Percentiles rank a stretch among this genome's conserved stretches.
These are phyloP conservation scores for Kurtzmaniella cleridarum DNA, from an alignment of 805 yeast genomes.

Conservation along the genomic window DNA sequence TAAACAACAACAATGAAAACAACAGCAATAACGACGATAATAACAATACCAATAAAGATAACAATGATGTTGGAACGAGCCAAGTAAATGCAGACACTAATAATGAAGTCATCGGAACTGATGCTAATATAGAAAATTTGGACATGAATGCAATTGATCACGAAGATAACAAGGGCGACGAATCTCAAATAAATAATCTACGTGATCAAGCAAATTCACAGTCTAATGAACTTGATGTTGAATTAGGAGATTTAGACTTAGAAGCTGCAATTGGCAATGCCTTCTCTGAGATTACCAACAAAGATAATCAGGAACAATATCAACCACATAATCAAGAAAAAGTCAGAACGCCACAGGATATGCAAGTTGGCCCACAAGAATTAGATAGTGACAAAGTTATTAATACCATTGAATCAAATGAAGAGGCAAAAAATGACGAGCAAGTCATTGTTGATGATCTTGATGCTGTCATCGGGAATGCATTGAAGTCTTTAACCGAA, in stretches of 20 bases:
- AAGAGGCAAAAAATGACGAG: slow-evolving; percentile 1
- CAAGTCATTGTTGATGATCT: slow-evolving; percentile 11
- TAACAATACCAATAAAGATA: neutral
- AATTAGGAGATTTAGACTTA: slow-evolving; percentile 5
- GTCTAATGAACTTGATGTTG: too few relatives aligned
- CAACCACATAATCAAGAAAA: neutral
- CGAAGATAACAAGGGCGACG: neutral
- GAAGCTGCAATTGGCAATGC: slow-evolving; percentile 12
- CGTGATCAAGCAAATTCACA: neutral
- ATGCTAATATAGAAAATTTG: neutral
- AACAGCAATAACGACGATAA: neutral
- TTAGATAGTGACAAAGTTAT: neutral
- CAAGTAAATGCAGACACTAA: too few relatives aligned
- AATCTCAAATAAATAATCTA: neutral
- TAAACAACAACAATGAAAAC: neutral
- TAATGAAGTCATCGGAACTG: too few relatives aligned
- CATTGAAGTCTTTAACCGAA: slow-evolving; percentile 12
- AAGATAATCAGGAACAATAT: neutral
- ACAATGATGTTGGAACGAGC: too few relatives aligned
- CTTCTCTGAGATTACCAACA: slow-evolving; percentile 4
- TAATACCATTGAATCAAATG: neutral
- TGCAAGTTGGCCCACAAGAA: neutral
- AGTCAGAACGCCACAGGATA: neutral
- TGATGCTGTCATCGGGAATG: slow-evolving; percentile 27
- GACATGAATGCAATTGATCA: neutral